A percentile compares a stretch with the other conserved stretches of the same genome.
These are phyloP conservation scores for Solanum arcanum DNA, from an alignment of 257 asterid genomes.

Conservation along the genomic window DNA sequence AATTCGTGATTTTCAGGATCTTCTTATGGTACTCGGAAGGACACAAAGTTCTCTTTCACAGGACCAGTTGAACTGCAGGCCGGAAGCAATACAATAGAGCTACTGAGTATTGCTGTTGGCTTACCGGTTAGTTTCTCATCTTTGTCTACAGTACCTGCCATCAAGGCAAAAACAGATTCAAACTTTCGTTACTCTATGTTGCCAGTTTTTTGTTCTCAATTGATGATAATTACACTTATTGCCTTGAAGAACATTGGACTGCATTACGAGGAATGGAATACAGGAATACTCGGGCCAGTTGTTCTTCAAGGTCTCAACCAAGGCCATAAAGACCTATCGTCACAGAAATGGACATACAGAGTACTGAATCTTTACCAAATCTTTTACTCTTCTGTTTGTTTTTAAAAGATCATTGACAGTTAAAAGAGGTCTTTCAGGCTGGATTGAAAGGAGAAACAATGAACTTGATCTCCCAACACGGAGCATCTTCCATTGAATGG, in stretches of 20 bases:
- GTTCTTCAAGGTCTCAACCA: constrained; percentile 41
- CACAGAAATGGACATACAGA: constrained; percentile 62
- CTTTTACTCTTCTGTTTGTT: background rate
- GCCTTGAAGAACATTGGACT: constrained; percentile 35
- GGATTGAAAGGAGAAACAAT: constrained; percentile 49
- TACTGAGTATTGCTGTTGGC: constrained; percentile 60
- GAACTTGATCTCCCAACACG: constrained; percentile 34
- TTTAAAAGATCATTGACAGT: background rate
- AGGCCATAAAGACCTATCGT: constrained; percentile 37
- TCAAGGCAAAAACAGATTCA: background rate
- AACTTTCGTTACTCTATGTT: background rate
- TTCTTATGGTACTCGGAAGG: constrained; percentile 34
- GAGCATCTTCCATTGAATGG: constrained; percentile 50
- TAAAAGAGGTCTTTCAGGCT: constrained; percentile 7
- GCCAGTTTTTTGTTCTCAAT: background rate
- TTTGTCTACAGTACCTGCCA: background rate
- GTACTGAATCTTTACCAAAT: constrained; percentile 9
- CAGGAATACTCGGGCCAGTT: constrained; percentile 46
- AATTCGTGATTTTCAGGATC: constrained; percentile 26
- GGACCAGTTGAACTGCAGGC: constrained; percentile 31
- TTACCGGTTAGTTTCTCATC: constrained; percentile 39
- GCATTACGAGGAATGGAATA: constrained; percentile 45
- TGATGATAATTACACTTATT: background rate
- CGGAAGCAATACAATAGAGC: constrained; percentile 38
- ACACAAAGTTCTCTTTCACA: constrained; percentile 24